These are phyloP conservation scores for Sclerotinia glacialis DNA, from an alignment of 2,329 filamentous ascomycete species.

Conservation along the genomic window DNA sequence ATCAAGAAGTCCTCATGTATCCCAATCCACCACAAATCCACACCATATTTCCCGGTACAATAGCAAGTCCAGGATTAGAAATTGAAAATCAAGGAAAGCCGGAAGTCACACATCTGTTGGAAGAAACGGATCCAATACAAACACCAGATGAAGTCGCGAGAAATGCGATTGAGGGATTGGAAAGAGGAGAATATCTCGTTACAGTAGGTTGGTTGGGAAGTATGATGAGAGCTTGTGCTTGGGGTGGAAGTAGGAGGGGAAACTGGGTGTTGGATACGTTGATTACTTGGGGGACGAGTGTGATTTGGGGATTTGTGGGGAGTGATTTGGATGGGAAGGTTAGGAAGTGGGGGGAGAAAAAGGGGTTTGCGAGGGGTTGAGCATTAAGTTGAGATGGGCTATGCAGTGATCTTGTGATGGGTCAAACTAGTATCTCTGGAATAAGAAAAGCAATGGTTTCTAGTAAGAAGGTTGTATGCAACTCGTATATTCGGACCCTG, in stretches of 20 bases:
- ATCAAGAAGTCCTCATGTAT: conserved; percentile 83
- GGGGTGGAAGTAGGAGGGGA: conserved; percentile 57
- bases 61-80: conserved; percentile 71
- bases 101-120: conserved; percentile 71
- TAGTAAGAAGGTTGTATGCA: background rate
- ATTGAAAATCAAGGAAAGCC: conserved; percentile 79
- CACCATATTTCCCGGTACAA: conserved; percentile 80
- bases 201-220: conserved; percentile 71
- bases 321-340: conserved; percentile 58
- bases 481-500: background rate
- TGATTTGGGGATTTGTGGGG: conserved; percentile 59
- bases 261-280: conserved; percentile 60
- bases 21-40: conserved; percentile 79
- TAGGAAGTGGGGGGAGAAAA: conserved; percentile 52
- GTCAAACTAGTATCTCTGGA: too few relatives aligned
- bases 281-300: conserved; percentile 50
- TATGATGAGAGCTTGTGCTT: conserved; percentile 62
- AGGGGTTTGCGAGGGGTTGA: conserved; percentile 55
- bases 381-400: background rate
- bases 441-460: background rate
- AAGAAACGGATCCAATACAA: conserved; percentile 78
- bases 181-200: conserved; percentile 76
- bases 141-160: conserved; percentile 74
- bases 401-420: too few relatives aligned
- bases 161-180: conserved; percentile 67